A percentile compares a stretch with the other conserved stretches of the same genome.
These are phyloP conservation scores for Zygosaccharomyces bisporus DNA, from an alignment of 805 yeast species.

Conservation along the genomic window DNA sequence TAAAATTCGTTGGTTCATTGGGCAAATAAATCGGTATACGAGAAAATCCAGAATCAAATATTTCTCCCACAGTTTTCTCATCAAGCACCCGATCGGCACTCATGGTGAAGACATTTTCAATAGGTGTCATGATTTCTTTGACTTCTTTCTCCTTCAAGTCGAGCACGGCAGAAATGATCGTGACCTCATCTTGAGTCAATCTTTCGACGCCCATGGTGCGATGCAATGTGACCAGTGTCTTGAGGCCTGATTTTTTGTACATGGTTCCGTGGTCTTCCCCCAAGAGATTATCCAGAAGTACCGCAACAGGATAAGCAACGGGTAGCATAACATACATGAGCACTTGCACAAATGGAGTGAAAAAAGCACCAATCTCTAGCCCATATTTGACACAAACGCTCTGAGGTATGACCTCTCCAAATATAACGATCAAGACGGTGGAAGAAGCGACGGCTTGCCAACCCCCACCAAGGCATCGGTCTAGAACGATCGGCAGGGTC, in stretches of 20 bases:
- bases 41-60: conserved; percentile 89
- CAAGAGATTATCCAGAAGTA: conserved; percentile 69
- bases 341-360: conserved; percentile 79
- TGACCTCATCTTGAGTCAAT: conserved; percentile 90
- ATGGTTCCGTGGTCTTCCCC: conserved; percentile 98
- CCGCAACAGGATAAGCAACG: conserved; percentile 84
- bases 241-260: conserved; percentile 87
- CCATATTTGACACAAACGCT: conserved; percentile 91
- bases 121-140: conserved; percentile 87
- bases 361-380: conserved; percentile 81
- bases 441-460: conserved; percentile 94
- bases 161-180: conserved; percentile 88
- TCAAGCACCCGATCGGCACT: conserved; percentile 77
- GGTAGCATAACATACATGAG: conserved; percentile 92
- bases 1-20: conserved; percentile 80
- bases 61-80: conserved; percentile 80
- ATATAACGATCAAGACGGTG: conserved; percentile 88
- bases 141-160: conserved; percentile 92
- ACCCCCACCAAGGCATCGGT: conserved; percentile 92
- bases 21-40: conserved; percentile 93
- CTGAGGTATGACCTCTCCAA: conserved; percentile 97
- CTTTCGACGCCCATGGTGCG: conserved; percentile 94
- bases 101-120: conserved; percentile 84
- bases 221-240: conserved; percentile 89
- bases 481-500: conserved; percentile 89